Evolutionary conservation across 495 filamentous ascomycete genomes (phyloP).

Genomic region (Terfezia boudieri): DNA sequence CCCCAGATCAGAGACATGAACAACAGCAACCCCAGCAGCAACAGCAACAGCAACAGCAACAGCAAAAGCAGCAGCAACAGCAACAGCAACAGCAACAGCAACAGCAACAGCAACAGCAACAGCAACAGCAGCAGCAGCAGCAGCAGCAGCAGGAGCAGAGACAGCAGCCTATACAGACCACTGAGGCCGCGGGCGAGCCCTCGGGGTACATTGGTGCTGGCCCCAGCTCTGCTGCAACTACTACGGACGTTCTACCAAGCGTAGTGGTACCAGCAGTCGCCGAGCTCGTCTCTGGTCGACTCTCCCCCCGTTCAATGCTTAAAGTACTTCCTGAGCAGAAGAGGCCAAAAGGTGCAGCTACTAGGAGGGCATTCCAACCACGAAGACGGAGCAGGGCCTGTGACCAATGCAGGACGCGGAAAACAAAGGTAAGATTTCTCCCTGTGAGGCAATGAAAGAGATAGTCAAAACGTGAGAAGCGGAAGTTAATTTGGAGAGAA

Average conservation of each 20-base stretch:
- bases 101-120: background rate
- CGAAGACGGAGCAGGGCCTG: conserved; percentile 17
- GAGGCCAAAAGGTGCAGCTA: conserved; percentile 1
- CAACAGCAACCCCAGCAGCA: background rate
- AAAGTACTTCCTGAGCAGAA: background rate
- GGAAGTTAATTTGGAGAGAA: background rate
- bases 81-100: background rate
- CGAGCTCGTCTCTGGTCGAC: background rate
- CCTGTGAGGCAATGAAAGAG: background rate
- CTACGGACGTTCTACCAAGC: background rate
- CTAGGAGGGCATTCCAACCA: conserved; percentile 16
- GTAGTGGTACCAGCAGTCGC: background rate
- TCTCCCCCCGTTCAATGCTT: background rate
- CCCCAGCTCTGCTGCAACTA: background rate
- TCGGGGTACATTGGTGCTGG: background rate
- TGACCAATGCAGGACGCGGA: conserved; percentile 17
- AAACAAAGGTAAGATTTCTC: conserved; percentile 13
- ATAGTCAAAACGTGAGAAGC: background rate
- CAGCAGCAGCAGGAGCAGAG: background rate
- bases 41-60: background rate
- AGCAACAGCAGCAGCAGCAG: background rate
- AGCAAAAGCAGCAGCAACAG: background rate
- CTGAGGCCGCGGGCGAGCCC: background rate
- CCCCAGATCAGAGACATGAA: no score
- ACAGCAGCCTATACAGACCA: background rate